These are phyloP conservation scores for Neonectria faginata DNA, from an alignment of 2,329 filamentous ascomycete species.

Conservation along the genomic window DNA sequence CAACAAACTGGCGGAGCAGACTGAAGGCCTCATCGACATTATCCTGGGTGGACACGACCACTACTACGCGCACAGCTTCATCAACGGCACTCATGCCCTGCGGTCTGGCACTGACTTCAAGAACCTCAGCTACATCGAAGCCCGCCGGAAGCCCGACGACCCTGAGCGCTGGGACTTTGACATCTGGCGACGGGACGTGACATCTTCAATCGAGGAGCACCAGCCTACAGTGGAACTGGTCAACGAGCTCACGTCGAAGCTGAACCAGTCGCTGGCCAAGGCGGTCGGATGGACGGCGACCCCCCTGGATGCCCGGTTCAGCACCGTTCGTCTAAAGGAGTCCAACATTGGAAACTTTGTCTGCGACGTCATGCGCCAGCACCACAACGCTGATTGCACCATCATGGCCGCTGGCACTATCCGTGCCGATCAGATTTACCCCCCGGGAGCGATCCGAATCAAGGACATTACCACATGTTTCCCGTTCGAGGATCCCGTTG, in stretches of 20 bases:
- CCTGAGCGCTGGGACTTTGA: slow-evolving; percentile 78
- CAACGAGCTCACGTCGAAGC: slow-evolving; percentile 74
- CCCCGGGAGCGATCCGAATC: slow-evolving; percentile 79
- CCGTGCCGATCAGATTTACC: slow-evolving; percentile 88
- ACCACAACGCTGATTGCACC: slow-evolving; percentile 83
- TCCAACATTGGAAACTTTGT: slow-evolving; percentile 93
- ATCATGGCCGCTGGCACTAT: slow-evolving; percentile 90
- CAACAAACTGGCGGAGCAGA: slow-evolving; percentile 82
- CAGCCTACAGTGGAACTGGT: slow-evolving; percentile 71
- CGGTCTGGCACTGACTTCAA: slow-evolving; percentile 93
- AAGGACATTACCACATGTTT: slow-evolving; percentile 91
- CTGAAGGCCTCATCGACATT: slow-evolving; percentile 81
- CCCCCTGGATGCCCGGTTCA: slow-evolving; percentile 87
- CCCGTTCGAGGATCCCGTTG: slow-evolving; percentile 90
- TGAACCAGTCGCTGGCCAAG: slow-evolving; percentile 83
- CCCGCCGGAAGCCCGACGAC: slow-evolving; percentile 65
- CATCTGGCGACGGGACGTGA: slow-evolving; percentile 80
- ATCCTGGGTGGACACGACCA: slow-evolving; percentile 93
- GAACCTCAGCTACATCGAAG: slow-evolving; percentile 89
- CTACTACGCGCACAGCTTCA: slow-evolving; percentile 81
- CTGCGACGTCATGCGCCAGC: slow-evolving; percentile 88
- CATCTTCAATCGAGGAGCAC: slow-evolving; percentile 75
- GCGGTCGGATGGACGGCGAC: slow-evolving; percentile 85
- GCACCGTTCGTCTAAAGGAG: slow-evolving; percentile 80
- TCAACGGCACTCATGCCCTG: slow-evolving; percentile 86